Evolutionary conservation across 2,329 filamentous ascomycete genomes (phyloP).

Genomic region (Aureobasidium namibiae): DNA sequence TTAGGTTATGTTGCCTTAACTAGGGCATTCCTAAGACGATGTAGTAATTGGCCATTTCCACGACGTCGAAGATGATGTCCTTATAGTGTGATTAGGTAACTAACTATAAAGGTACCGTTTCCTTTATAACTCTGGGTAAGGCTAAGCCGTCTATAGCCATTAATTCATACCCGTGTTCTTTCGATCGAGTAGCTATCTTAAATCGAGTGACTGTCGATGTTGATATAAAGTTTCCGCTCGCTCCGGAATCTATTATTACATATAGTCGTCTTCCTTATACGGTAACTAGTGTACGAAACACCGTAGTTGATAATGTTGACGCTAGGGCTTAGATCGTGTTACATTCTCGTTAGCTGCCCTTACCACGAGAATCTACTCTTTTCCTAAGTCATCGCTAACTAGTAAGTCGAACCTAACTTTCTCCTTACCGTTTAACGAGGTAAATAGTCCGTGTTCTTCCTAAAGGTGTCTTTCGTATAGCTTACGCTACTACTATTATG

Average conservation of each 20-base stretch:
- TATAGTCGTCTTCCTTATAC: not conserved
- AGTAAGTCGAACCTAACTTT: not conserved
- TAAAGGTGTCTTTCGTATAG: too few relatives aligned
- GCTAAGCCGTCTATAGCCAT: not conserved
- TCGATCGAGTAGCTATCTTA: not conserved
- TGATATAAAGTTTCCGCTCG: not conserved
- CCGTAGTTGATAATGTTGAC: not conserved
- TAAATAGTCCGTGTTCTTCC: not conserved
- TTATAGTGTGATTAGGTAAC: too few relatives aligned
- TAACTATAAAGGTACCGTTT: too few relatives aligned
- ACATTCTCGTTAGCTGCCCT: not conserved
- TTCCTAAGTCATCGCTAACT: not conserved
- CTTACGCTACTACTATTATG: too few relatives aligned
- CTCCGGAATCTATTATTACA: not conserved
- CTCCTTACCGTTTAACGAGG: not conserved
- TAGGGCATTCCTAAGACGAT: too few relatives aligned
- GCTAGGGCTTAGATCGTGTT: not conserved
- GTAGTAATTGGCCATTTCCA: too few relatives aligned
- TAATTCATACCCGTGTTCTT: not conserved
- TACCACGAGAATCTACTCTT: too few relatives aligned
- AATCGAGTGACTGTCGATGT: too few relatives aligned
- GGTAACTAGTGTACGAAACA: not conserved
- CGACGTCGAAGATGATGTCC: too few relatives aligned
- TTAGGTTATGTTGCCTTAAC: too few relatives aligned
- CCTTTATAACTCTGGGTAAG: not conserved